Evolutionary conservation across 2,329 filamentous ascomycete genomes (phyloP), one percentile per base, ranked within the genome.

Genomic region (Helminthosporium solani): DNA sequence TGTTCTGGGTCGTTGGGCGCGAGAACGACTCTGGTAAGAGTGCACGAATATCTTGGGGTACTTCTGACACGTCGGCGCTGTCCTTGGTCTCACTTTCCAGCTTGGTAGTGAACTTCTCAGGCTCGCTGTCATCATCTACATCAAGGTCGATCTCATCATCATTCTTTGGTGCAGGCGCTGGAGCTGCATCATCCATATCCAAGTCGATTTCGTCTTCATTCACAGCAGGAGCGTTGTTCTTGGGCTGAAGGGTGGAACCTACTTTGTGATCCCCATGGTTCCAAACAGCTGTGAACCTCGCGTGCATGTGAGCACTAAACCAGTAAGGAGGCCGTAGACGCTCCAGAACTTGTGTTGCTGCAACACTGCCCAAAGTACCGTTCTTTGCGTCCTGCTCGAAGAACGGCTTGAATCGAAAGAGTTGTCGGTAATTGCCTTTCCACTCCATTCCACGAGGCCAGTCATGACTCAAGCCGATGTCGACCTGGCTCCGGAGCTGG

Each of bases 391-490:
- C 94, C 40, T 81, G 72, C 54, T 83, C 78, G 54, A 97, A 94
- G 58, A 83, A 77, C 0, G 78, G 79, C 73, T 97, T 97, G 65
- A 77, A 80, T 23, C 73, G 75, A 66, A 90, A 95, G 1, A 99
- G 73, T 33, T 75, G 73, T 38, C 78, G 72, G 37, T 79, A 73
- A 63, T 97, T 79, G 4, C 94, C 94, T 53, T 84, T 80, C 65
- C 82, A 84, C 71, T 96, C 94, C 43, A 97, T 82, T 0, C 80
- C 85, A 40, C 85, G 82, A 0, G 94, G 94, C 94, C 94, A 99
- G 73, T 99, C 94, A 65, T 99, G 94, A 58, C 91, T 96, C 42
- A 99, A 72, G 2, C 91, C 90, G 35, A 99, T 75, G 57, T 99
- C 94, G 30, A 97, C 84, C 63, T 95, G 92, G 15, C 87, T 88